phyloP scores from a whole-genome alignment of 495 filamentous ascomycete species.

The Penicillium bovifimosum region DNA sequence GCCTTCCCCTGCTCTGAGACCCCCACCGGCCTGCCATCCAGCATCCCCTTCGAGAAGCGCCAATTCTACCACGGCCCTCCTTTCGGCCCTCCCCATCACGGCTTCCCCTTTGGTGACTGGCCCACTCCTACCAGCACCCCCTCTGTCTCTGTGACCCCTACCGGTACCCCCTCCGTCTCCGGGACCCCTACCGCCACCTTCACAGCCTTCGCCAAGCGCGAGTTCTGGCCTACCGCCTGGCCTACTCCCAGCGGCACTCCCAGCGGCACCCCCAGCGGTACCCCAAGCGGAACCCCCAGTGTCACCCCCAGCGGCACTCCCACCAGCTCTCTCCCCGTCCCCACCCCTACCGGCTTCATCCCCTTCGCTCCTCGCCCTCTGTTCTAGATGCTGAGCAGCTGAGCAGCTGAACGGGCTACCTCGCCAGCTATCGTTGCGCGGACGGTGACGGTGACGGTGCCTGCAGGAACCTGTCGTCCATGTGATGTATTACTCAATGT shows the following conservation, averaged over 20 bases:
- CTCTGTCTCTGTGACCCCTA: background rate
- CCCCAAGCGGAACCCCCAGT: background rate
- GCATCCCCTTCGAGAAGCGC: background rate
- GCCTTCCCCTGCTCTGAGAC: background rate
- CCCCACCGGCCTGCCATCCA: background rate
- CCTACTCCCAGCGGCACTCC: background rate
- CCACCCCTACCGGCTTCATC: background rate
- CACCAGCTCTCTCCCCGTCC: background rate
- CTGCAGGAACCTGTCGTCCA: background rate
- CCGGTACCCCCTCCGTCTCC: background rate
- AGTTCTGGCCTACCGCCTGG: background rate
- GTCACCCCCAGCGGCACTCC: background rate
- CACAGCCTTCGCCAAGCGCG: background rate
- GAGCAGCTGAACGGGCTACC: background rate
- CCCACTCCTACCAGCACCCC: background rate
- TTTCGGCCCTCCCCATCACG: background rate
- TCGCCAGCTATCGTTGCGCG: background rate
- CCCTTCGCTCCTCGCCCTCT: background rate
- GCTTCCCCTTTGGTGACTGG: background rate
- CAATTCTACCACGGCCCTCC: background rate
- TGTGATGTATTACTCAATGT: background rate
- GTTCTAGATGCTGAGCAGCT: background rate
- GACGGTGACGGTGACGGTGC: background rate
- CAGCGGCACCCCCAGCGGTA: background rate
- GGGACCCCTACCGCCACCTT: background rate